These are phyloP conservation scores for Chlamydomonas sp. DNA, from an alignment of 139 green algal genomes.

Conservation along the genomic window DNA sequence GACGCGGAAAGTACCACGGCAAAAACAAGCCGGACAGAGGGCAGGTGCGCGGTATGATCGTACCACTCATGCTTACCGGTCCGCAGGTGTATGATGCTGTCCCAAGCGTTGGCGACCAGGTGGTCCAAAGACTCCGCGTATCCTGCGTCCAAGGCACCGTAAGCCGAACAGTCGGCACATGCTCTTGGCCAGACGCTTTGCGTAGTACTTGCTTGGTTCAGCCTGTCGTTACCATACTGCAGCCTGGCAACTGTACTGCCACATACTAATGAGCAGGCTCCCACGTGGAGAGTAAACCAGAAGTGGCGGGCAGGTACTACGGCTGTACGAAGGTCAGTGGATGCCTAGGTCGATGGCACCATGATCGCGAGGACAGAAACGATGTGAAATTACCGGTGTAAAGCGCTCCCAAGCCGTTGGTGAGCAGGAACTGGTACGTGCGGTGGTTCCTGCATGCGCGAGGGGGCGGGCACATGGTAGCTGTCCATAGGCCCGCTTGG, in stretches of 20 bases:
- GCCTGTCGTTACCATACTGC: no score
- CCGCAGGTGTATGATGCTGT: background rate
- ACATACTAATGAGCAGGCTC: no score
- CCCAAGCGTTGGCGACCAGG: conserved; percentile 13
- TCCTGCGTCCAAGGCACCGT: no score
- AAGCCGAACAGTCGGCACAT: background rate
- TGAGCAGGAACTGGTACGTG: background rate
- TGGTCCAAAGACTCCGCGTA: conserved; percentile 12
- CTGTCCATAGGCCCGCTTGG: background rate
- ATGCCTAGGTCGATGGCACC: background rate
- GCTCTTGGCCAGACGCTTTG: background rate
- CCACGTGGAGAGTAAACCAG: no score
- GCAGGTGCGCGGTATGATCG: background rate
- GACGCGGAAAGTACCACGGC: background rate
- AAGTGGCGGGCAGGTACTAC: no score
- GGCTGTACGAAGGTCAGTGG: background rate
- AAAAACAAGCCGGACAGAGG: background rate
- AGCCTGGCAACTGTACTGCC: no score
- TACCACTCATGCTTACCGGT: background rate
- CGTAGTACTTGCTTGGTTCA: background rate
- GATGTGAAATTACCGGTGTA: background rate
- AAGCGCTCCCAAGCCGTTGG: conserved; percentile 18
- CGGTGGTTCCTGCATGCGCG: conserved; percentile 10
- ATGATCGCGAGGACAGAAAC: conserved; percentile 10
- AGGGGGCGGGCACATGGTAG: background rate